Evolutionary conservation across 139 green algal genomes (phyloP).

Genomic region (Tetradesmus lagerheimii): DNA sequence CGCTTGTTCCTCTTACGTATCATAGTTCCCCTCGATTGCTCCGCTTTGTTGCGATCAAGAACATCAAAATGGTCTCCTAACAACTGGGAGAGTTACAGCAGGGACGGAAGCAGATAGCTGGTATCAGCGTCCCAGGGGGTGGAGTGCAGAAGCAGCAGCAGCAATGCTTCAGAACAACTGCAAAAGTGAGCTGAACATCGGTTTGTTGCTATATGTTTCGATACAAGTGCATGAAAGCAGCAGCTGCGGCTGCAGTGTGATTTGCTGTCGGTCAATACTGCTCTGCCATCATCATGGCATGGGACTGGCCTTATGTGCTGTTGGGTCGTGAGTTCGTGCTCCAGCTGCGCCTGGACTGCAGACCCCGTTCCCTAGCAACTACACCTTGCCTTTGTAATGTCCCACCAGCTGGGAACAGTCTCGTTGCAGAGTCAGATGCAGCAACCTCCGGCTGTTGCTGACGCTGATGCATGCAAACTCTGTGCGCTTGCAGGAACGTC

Average conservation of each 20-base stretch:
- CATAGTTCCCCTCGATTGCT: not conserved
- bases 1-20: not conserved
- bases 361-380: too few relatives aligned
- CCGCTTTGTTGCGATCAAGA: not conserved
- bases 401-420: too few relatives aligned
- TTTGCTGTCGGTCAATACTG: not conserved
- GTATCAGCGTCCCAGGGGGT: not conserved
- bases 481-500: not conserved
- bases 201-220: not conserved
- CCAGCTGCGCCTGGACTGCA: too few relatives aligned
- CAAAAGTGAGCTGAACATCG: not conserved
- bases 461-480: not conserved
- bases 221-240: not conserved
- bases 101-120: not conserved
- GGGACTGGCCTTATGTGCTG: not conserved
- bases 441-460: too few relatives aligned
- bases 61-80: not conserved
- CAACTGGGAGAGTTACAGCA: not conserved
- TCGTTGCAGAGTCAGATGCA: not conserved
- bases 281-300: not conserved
- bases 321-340: not conserved
- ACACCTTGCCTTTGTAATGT: too few relatives aligned
- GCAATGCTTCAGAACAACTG: not conserved
- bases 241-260: not conserved
- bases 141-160: not conserved